Evolutionary conservation across 2,329 filamentous ascomycete genomes (phyloP).

Genomic region (Neoascochyta sp.): DNA sequence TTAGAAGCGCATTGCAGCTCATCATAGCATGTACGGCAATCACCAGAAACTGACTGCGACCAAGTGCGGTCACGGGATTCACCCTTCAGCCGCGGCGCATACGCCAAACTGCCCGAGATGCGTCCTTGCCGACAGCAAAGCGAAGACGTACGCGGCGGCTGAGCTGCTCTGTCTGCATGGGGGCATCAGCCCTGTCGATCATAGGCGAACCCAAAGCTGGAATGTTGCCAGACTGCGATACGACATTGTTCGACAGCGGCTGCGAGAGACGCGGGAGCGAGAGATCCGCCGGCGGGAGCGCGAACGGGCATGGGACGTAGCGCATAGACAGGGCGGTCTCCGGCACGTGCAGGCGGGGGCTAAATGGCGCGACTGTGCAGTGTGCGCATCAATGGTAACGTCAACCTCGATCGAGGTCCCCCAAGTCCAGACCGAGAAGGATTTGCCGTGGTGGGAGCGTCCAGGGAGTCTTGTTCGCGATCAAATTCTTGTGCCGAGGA

Average conservation of each 20-base stretch:
- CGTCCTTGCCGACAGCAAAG: constrained; percentile 9
- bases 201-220: constrained; percentile 17
- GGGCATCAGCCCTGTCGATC: constrained; percentile 7
- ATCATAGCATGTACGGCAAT: constrained; percentile 6
- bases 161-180: constrained; percentile 12
- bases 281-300: constrained; percentile 21
- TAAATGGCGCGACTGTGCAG: too few species aligned
- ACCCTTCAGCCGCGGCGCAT: constrained; percentile 16
- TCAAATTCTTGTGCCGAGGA: constrained; percentile 2
- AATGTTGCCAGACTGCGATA: constrained; percentile 17
- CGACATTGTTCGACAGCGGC: constrained; percentile 9
- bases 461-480: constrained; percentile 9
- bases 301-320: constrained; percentile 20
- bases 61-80: constrained; percentile 21
- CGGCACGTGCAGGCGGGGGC: too few species aligned
- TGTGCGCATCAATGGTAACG: constrained; percentile 11
- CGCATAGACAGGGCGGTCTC: constrained; percentile 7
- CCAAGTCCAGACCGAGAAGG: constrained; percentile 4
- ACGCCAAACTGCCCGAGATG: constrained; percentile 20
- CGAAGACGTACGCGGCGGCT: constrained; percentile 12
- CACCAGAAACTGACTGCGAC: constrained; percentile 15
- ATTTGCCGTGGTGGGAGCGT: constrained; percentile 25
- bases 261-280: constrained; percentile 9
- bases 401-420: constrained; percentile 6
- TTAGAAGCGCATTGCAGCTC: too few species aligned